Percentiles rank a stretch among this genome's conserved stretches.
Conservation (phyloP, 75 land plant genomes). For the Pinus taeda region DNA sequence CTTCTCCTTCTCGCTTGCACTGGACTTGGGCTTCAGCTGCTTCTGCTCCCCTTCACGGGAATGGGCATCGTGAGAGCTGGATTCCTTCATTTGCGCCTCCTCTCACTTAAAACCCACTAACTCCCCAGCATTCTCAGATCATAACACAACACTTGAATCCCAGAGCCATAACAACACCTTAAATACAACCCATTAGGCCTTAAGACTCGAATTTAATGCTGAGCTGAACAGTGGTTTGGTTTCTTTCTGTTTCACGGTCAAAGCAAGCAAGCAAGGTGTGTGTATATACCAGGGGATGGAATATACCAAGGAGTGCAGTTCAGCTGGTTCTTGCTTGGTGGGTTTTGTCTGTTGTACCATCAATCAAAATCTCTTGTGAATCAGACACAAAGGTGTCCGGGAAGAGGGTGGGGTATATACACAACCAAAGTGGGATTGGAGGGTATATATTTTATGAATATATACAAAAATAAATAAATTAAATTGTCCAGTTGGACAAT, state of each 20-base stretch:
- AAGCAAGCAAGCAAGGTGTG: not conserved
- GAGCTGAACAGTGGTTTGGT: not conserved
- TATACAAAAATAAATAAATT: too few species aligned
- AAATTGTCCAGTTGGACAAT: too few species aligned
- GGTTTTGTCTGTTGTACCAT: not conserved
- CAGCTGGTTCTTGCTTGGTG: slow-evolving; percentile 12
- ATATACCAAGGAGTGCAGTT: not conserved
- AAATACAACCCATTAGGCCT: not conserved
- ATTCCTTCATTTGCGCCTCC: slow-evolving; percentile 4
- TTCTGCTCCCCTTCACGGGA: not conserved
- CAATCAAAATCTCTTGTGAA: too few species aligned
- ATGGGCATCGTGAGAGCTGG: slow-evolving; percentile 6
- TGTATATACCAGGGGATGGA: slow-evolving; percentile 6
- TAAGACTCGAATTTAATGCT: not conserved
- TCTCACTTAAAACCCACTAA: not conserved
- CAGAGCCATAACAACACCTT: not conserved
- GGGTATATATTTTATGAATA: too few species aligned
- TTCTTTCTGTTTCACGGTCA: slow-evolving; percentile 1
- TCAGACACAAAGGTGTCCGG: too few species aligned
- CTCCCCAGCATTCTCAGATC: not conserved
- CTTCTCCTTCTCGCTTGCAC: slow-evolving; percentile 62
- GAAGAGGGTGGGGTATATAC: too few species aligned
- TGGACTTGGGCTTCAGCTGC: slow-evolving; percentile 13
- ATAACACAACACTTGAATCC: not conserved
- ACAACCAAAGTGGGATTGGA: too few species aligned